Base-by-base conservation (phyloP, 1,139 yeast species). In the Pichia sp. region DNA sequence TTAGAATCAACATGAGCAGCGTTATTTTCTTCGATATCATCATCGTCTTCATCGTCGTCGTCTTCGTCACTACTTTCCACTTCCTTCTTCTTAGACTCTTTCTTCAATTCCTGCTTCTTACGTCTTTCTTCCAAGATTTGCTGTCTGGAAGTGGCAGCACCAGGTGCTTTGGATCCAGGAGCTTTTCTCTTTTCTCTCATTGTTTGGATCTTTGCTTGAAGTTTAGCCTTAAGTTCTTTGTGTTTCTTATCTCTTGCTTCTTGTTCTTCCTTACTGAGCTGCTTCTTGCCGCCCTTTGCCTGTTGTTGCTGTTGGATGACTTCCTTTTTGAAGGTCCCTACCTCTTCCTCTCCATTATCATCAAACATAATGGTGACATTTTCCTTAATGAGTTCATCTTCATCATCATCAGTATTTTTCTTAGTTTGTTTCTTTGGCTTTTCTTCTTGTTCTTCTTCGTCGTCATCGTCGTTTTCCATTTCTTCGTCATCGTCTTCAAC, bases 121-220 rank as follows among this genome's bases (percentile, higher is more conserved):
- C 75, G 63, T 73, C 74, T 54, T 53, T 78, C 90, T 45, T 77
- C 85, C 52, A 85, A 67, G 42, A 85, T 84, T 50, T 85, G 88
- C 53, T 85, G 90, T 63, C 94, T 75, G 3, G 91, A 83, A 51
- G 83, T 77, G 12, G 94, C 93, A 0, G 96, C 94, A 24, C 96
- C 96, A 4, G 77, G 73, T 15, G 75, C 81, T 39, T 80, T 84
- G 0, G 93, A 71, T 1, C 98, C 98, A 1, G 94, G 94, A 0
- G 98, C 99, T 61, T 85, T 91, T 61, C 99, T 81, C 66, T 80
- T 86, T 50, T 85, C 93, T 57, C 83, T 81, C 67, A 93, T 65
- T 27, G 68, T 72, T 51, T 73, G 78, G 55, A 93, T 91, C 65
- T 83, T 87, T 19, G 77, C 77, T 31, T 93, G 83, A 45, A 93